A percentile compares a stretch with the other conserved stretches of the same genome.
phyloP scores from a whole-genome alignment of 257 asterid species.

The Henckelia pumila region DNA sequence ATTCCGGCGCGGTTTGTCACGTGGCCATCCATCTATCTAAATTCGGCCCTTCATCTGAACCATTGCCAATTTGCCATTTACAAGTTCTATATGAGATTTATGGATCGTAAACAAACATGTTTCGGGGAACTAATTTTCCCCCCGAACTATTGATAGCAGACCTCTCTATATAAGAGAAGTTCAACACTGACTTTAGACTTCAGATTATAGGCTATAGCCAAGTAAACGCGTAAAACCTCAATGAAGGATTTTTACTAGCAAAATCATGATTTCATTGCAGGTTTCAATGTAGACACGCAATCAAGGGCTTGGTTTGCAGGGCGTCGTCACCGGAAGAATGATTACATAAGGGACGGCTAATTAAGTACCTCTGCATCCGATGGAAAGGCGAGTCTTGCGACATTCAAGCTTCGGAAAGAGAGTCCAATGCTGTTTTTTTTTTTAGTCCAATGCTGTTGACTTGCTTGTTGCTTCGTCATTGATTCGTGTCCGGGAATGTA shows the following conservation, averaged over 20 bases:
- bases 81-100: too few relatives aligned
- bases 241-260: not conserved
- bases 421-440: too few relatives aligned
- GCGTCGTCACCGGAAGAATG: slow-evolving; percentile 57
- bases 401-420: not conserved
- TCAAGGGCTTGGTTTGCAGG: slow-evolving; percentile 67
- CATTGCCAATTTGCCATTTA: not conserved
- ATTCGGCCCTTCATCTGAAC: not conserved
- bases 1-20: not conserved
- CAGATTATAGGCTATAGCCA: not conserved
- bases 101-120: too few relatives aligned
- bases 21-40: too few relatives aligned
- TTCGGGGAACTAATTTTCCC: not conserved
- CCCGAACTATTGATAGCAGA: not conserved
- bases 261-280: slow-evolving; percentile 31
- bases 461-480: not conserved
- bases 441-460: not conserved
- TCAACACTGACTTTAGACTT: not conserved
- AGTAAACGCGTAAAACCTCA: too few relatives aligned
- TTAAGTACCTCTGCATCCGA: not conserved
- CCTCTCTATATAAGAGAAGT: not conserved
- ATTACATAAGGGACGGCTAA: too few relatives aligned
- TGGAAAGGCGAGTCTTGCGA: slow-evolving; percentile 10
- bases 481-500: too few relatives aligned
- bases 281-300: slow-evolving; percentile 83